Evolutionary conservation across 768 basidiomycete species (phyloP).

Genomic region (Tephrocybe rancida): DNA sequence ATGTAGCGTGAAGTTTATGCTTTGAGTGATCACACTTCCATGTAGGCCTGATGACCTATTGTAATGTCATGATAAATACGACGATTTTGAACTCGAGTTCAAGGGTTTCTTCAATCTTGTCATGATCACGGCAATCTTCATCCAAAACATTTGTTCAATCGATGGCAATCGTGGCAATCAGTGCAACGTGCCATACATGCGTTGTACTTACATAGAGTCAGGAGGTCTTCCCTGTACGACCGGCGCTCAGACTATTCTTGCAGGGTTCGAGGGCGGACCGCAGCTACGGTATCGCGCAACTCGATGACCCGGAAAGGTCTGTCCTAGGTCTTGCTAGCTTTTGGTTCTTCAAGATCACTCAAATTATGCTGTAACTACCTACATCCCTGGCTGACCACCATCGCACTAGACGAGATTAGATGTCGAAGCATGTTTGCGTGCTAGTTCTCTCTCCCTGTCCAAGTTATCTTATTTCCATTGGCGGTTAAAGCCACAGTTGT

Average conservation of each 20-base stretch:
- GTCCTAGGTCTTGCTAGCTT: background rate
- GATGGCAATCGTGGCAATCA: conserved; percentile 18
- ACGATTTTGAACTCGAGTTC: background rate
- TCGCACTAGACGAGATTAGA: no score
- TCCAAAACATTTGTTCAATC: conserved; percentile 16
- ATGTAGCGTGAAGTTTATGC: background rate
- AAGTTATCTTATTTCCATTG: no score
- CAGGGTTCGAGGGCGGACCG: background rate
- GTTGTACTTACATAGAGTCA: conserved; percentile 8
- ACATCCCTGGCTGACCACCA: background rate
- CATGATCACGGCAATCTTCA: background rate
- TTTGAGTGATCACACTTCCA: background rate
- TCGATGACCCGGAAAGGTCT: background rate
- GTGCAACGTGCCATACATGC: conserved; percentile 23
- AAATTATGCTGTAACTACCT: background rate
- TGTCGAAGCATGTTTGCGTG: no score
- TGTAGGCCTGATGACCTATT: background rate
- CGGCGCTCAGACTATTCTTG: background rate
- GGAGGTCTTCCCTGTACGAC: conserved; percentile 7
- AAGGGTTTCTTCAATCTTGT: background rate
- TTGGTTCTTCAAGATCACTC: no score
- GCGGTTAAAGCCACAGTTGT: background rate
- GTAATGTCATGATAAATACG: no score
- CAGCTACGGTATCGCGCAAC: background rate
- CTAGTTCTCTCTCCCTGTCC: no score